These are phyloP conservation scores for Cryphonectria nitschkei DNA, from an alignment of 2,329 filamentous ascomycete genomes.

Conservation along the genomic window DNA sequence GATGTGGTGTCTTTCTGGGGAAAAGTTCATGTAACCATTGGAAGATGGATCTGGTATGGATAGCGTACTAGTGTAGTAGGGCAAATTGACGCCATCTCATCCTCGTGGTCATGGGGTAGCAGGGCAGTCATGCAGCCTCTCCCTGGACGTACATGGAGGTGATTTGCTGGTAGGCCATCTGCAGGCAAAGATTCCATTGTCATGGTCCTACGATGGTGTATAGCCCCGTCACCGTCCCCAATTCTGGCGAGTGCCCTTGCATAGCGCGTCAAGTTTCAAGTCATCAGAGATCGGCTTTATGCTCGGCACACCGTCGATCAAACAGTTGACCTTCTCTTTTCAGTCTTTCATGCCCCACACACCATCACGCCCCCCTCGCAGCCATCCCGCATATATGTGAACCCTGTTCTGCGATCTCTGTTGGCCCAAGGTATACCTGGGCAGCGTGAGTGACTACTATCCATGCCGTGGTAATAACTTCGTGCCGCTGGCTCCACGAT, in stretches of 20 bases:
- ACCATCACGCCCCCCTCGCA: background rate
- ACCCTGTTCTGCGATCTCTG: conserved; percentile 6
- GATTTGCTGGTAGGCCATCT: background rate
- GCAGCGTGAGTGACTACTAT: background rate
- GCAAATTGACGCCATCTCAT: background rate
- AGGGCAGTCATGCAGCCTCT: conserved; percentile 29
- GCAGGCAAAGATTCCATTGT: background rate
- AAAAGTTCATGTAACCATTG: background rate
- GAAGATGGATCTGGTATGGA: background rate
- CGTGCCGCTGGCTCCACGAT: background rate
- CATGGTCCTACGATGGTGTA: background rate
- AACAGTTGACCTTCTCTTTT: conserved; percentile 26
- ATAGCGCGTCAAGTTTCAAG: conserved; percentile 30
- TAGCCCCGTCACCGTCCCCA: background rate
- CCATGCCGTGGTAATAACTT: background rate
- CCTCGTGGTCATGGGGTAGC: conserved; percentile 21
- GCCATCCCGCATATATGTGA: conserved; percentile 3
- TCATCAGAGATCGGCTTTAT: conserved; percentile 24
- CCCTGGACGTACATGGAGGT: background rate
- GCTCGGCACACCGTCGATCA: conserved; percentile 27
- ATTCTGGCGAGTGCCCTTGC: conserved; percentile 18
- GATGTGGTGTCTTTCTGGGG: background rate
- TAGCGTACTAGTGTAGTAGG: background rate
- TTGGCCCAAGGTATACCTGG: conserved; percentile 2
- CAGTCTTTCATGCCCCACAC: conserved; percentile 23